phyloP scores from a whole-genome alignment of 768 basidiomycete genomes.

The Brasilioporus rufonigricans region DNA sequence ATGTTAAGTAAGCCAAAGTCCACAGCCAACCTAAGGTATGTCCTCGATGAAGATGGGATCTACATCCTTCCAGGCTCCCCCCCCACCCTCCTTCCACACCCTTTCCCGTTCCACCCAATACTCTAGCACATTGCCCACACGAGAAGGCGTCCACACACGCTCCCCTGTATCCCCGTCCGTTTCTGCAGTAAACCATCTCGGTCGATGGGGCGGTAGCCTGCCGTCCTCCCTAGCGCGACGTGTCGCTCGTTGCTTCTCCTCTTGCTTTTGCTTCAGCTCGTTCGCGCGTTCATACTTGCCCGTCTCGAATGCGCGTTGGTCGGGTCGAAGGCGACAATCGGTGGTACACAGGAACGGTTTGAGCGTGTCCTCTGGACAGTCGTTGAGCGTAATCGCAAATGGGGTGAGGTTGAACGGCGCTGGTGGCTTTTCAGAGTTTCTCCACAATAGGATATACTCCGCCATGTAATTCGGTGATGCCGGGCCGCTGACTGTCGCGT shows the following conservation, averaged over 20 bases:
- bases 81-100: constrained; percentile 46
- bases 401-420: constrained; percentile 96
- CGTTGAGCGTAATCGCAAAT: constrained; percentile 89
- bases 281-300: constrained; percentile 85
- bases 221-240: constrained; percentile 77
- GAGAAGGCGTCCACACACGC: constrained; percentile 76
- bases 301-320: constrained; percentile 92
- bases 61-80: constrained; percentile 58
- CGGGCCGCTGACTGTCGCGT: constrained; percentile 54
- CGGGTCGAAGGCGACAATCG: constrained; percentile 89
- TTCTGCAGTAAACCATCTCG: constrained; percentile 84
- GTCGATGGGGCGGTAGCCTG: constrained; percentile 61
- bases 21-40: too few relatives aligned
- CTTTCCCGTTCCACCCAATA: constrained; percentile 84
- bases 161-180: constrained; percentile 89
- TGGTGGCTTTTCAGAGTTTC: constrained; percentile 80
- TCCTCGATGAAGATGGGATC: constrained; percentile 82
- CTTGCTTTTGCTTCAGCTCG: constrained; percentile 72
- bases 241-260: constrained; percentile 75
- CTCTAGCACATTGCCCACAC: constrained; percentile 53
- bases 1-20: too few relatives aligned
- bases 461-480: constrained; percentile 44
- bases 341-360: constrained; percentile 78
- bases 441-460: constrained; percentile 87
- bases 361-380: constrained; percentile 71